Base-by-base conservation (phyloP, 129 eudicot genomes). In the Rutidosis leptorrhynchoides region DNA sequence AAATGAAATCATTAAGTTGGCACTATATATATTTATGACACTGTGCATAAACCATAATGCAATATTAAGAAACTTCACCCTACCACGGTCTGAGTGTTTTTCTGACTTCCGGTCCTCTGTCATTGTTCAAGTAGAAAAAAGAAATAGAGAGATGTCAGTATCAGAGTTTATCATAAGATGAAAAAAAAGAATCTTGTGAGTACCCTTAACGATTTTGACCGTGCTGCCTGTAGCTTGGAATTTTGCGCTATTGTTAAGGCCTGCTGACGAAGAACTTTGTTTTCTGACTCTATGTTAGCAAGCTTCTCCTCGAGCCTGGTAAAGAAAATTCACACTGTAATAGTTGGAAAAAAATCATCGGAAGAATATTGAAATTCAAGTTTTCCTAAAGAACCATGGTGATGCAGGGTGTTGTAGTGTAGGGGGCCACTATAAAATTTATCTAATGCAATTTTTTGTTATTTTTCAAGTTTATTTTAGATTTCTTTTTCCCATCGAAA, bases 231-330 rank as follows among this genome's bases (percentile, higher is more conserved):
- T 65, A 78, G 65, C 78, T 88, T 93, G 65, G 78, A 74, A 52
- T 78, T 88, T 79, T 88, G 91, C 26, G 98, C 95, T 89, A 92
- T 92, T 40, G 85, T 61, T 48, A 92, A 83, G 67, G 96, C 98
- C 76, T 92, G 89, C 79, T 88, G 96, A 62, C 96, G 98, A 67
- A 93, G 95, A 65, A 88, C 87, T 76, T 88, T 82, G 71, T 93
- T 92, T 78, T 92, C 96, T 22, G 91, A 85, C 76, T 92, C 98
- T 74, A 83, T 65, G 76, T 92, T 85, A 65, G 80, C 65, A 67
- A 80, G 82, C 82, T 83, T 85, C 82, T 88, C 96, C 74, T 89
- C 94, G 53, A 79, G 80, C 84, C 96, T 89, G 75, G 33, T 7
- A 74, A 67, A 19, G 28, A 67, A 9, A 60, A 68, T 17, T 49